Percentiles rank a stretch among this genome's conserved stretches.
Evolutionary conservation across 176 grass and related monocot genomes (phyloP).

Genomic region (Aegilops sharonensis): DNA sequence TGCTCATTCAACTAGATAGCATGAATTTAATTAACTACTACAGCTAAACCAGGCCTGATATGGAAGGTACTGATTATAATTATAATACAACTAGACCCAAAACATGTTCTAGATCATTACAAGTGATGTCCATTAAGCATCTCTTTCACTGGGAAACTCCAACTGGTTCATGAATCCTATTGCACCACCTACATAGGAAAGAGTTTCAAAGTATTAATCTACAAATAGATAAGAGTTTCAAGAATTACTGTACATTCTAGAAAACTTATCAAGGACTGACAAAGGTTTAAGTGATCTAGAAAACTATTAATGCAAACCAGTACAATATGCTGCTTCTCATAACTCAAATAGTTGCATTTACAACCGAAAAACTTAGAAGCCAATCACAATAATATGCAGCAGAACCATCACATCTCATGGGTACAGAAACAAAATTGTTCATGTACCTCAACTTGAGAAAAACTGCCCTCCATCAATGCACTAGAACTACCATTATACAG

Average conservation of each 20-base stretch:
- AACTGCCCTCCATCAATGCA: too few species aligned
- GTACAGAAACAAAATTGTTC: too few species aligned
- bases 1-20: too few species aligned
- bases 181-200: slow-evolving; percentile 56
- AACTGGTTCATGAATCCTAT: slow-evolving; percentile 93
- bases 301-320: neutral
- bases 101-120: slow-evolving; percentile 30
- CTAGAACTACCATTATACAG: too few species aligned
- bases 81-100: too few species aligned
- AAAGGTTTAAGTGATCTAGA: neutral
- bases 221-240: neutral
- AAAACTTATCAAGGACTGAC: neutral
- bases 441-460: too few species aligned
- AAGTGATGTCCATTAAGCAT: slow-evolving; percentile 77
- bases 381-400: neutral
- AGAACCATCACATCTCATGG: too few species aligned
- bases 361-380: neutral
- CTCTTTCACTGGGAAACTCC: slow-evolving; percentile 69
- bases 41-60: too few species aligned
- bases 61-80: too few species aligned
- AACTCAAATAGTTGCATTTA: neutral
- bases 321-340: neutral
- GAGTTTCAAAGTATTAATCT: slow-evolving; percentile 12
- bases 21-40: too few species aligned
- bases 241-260: slow-evolving; percentile 19